A percentile compares a stretch with the other conserved stretches of the same genome.
These are phyloP conservation scores for Biscogniauxia sp. DNA, from an alignment of 2,329 filamentous ascomycete genomes.

Conservation along the genomic window DNA sequence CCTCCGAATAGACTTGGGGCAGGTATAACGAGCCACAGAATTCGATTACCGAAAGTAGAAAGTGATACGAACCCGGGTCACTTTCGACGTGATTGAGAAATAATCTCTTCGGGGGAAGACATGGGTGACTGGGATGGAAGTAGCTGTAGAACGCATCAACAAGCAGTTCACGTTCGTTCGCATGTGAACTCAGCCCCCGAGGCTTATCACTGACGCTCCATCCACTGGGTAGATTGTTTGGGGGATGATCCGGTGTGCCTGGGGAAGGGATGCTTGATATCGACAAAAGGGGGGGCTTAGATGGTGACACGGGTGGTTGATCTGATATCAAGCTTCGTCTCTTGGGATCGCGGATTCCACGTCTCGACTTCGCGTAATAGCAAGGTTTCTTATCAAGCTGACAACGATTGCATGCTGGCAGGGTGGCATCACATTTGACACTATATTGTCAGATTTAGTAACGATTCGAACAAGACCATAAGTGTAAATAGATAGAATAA, in stretches of 20 bases:
- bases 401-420: constrained; percentile 43
- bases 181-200: constrained; percentile 25
- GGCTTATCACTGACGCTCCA: constrained; percentile 19
- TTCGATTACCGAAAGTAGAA: constrained; percentile 33
- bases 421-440: constrained; percentile 46
- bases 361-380: constrained; percentile 46
- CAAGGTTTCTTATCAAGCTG: constrained; percentile 41
- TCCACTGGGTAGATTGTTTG: constrained; percentile 23
- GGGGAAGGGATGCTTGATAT: constrained; percentile 21
- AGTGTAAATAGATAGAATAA: background rate
- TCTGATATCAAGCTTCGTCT: constrained; percentile 33
- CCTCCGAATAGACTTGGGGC: constrained; percentile 28
- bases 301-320: constrained; percentile 22
- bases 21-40: constrained; percentile 40
- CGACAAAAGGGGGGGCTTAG: constrained; percentile 17
- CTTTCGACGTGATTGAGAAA: constrained; percentile 31
- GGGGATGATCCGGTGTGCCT: constrained; percentile 15
- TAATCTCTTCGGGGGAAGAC: constrained; percentile 34
- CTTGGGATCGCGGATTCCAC: constrained; percentile 40
- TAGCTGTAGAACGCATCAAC: constrained; percentile 24
- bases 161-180: constrained; percentile 14
- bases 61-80: constrained; percentile 35
- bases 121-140: constrained; percentile 36
- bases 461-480: constrained; percentile 18
- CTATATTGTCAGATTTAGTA: constrained; percentile 7